Evolutionary conservation across 257 asterid genomes (phyloP), one percentile per base, ranked within the genome.

Genomic region (Cordia subcordata): DNA sequence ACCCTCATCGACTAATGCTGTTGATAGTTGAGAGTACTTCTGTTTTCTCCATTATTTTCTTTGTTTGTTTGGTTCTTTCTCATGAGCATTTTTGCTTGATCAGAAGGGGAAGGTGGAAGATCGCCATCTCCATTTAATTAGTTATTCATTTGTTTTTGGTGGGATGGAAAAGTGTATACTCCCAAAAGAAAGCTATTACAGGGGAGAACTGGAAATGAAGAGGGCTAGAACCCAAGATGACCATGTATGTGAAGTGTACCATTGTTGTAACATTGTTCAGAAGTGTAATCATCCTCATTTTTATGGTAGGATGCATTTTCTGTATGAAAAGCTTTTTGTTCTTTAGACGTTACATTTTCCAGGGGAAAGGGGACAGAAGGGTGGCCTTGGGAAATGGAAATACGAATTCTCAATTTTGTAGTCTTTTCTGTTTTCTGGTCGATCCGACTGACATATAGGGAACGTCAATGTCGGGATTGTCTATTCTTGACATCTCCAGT

Each of bases 101-200:
- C 63, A 71, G 70, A 69, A 64, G 77, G 87, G 80, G 62, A 57
- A 23, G 90, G 84, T 78, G 94, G 88, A 84, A 90, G 91, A 81
- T 82, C 95, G 75, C 76, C 85, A 55, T 11, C 67, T 77, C 85
- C 79, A 58, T 42, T 64, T 72, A 59, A 55, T 55, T 57, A 64
- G 82, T 83, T 58, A 62, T 76, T 76, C 57, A 53, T 70, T 70
- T 61, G 12, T 40, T 46, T 21, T 64, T 35, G 1, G 60, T 65
- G 64, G 40, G 68, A 64, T 53, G 74, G 61, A 69, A 68, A 66
- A 27, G 4, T 27, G 49, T 60, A 72, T 52, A 53, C 23, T 21
- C 56, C 45, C 74, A 55, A 57, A 56, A 66, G 15, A 72, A 60
- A 16, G 42, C 38, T 51, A 22, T 18, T 17, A 27, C 16, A 47